Base-by-base conservation (phyloP, 1,139 yeast species). In the Martiniozyma asiatica region DNA sequence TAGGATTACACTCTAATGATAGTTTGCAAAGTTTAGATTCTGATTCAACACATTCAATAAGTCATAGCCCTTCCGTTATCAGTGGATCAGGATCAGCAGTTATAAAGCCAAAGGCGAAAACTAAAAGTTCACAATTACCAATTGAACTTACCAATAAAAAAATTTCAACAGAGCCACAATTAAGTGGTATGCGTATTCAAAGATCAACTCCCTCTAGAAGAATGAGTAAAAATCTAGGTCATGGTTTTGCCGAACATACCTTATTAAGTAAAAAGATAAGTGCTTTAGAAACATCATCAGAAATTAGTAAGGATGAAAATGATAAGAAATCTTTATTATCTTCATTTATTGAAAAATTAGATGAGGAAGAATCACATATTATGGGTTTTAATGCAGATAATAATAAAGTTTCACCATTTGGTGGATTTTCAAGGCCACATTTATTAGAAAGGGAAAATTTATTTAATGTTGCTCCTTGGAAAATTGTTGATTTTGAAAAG, bases 391-490 rank as follows among this genome's bases (percentile, higher is more conserved):
- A 25, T 16, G 13, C 5, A 14, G n/a, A n/a, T n/a, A 19, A 26
- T 25, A 51, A 39, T 21, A 50, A 54, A 30, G 59, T 77, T 25
- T 78, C 87, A 1, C 80, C 82, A n/a, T 78, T 64, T 53, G 89
- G 89, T 8, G 89, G 89, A 2, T 75, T 70, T 43, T 75, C 87
- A 1, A 66, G 62, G 34, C 71, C 73, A 1, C 65, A 65, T 41
- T 51, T 63, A 8, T 53, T 73, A 16, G 49, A 58, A 19, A 63
- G 65, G 20, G 58, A 63, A 10, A 68, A 70, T 38, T 59, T 79
- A 19, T 82, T 84, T 52, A 75, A 75, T 23, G 63, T 65, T 8
- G 76, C 87, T 5, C 78, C 82, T 3, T 85, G 94, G 89, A 63
- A 65, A 28, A 69, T 87, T 12, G 76, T 71, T 4, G 66, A 66